Base-by-base conservation (phyloP, 371 early-diverging fungal genomes). In the Apophysomyces ossiformis region DNA sequence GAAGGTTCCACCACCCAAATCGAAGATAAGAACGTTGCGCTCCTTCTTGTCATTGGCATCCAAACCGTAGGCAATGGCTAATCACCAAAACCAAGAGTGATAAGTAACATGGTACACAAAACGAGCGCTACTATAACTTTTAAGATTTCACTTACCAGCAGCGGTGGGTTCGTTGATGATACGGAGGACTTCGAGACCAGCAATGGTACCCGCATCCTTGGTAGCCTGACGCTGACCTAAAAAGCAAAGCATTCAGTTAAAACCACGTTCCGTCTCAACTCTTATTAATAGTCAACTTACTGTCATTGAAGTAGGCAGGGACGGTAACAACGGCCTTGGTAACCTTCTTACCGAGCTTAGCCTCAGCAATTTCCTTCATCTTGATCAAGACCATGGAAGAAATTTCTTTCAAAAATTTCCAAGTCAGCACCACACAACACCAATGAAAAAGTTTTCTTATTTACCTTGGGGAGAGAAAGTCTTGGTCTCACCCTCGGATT, bases 1-100 rank as follows among this genome's bases (percentile, higher is more conserved):
- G 75, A 96, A 93, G 50, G 96, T 96, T 84, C 96, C 98, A 84
- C 98, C 98, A 79, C 98, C 98, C 69, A 96, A 84, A 84, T 98
- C 98, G 72, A 91, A 96, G 57, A 98, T 94, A 60, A 95, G 87
- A 26, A 93, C 85, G 63, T 85, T 90, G 71, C 84, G 84, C 78
- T 96, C 95, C 75, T 89, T 90, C 72, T 86, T 83, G 68, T 93
- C 94, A 58, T 83, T 83, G 57, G 68, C 79, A 50, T 92, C 92
- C 59, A 94, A 79, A 67, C 94, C 96, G 85, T 95, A 95, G 59
- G 96, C 95, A 70, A 95, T 92, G 68, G 98, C 98, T 50, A 21
- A 26, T 26, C 32, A 26, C 2, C 32, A 26, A 26, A 26, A 26
- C 2, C 32, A 26, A 26, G 0, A 26, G 32, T 26, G 3, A 26